Percentiles rank a stretch among this genome's conserved stretches.
Conservation (phyloP, 169 alveolate species). For the Cryptosporidium xiaoi region DNA sequence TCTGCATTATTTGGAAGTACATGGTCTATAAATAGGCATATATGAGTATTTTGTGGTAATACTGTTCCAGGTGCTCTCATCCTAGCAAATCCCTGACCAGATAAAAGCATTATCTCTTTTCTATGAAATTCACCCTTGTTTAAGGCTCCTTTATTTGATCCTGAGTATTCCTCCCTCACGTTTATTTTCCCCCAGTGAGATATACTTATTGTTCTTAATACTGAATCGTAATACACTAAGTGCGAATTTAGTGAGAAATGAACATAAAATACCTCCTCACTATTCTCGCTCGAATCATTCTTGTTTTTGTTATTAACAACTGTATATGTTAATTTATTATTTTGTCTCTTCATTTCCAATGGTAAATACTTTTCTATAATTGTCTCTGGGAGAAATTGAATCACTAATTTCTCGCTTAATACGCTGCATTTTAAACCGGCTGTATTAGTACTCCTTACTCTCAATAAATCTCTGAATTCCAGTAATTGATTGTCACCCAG, state of each 20-base stretch:
- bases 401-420: constrained; percentile 24
- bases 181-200: constrained; percentile 92
- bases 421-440: constrained; percentile 1
- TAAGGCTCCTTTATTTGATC: constrained; percentile 86
- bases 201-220: constrained; percentile 77
- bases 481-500: constrained; percentile 59
- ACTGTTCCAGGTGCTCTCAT: constrained; percentile 78
- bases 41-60: constrained; percentile 76
- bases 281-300: not conserved
- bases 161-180: constrained; percentile 83
- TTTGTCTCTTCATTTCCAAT: constrained; percentile 40
- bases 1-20: constrained; percentile 84
- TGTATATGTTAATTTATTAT: constrained; percentile 8
- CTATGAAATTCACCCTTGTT: constrained; percentile 90
- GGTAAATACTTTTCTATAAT: constrained; percentile 42
- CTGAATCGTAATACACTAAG: constrained; percentile 78
- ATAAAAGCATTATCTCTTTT: constrained; percentile 80
- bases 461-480: constrained; percentile 35
- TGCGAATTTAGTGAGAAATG: constrained; percentile 56
- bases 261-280: constrained; percentile 8
- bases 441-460: not conserved
- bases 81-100: constrained; percentile 75
- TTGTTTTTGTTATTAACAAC: not conserved
- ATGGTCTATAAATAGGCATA: constrained; percentile 80
- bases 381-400: constrained; percentile 45